Percentiles rank a stretch among this genome's conserved stretches.
Conservation (phyloP, 257 asterid species). For the Linaria vulgaris region DNA sequence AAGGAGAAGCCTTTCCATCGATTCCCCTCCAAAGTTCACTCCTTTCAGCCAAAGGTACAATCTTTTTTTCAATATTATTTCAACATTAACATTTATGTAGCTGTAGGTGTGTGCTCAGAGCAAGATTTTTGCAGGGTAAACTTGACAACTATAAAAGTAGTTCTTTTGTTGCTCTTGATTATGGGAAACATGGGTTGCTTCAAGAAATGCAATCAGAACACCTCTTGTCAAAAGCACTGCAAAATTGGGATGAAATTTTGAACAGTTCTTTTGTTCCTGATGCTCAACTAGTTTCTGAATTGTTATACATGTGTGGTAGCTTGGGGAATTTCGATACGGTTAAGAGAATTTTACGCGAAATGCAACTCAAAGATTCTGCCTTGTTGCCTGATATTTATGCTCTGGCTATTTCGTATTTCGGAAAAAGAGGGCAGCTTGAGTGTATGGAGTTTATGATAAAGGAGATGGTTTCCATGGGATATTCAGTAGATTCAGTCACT, state of each 20-base stretch:
- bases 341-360: slow-evolving; percentile 45
- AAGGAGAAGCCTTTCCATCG: slow-evolving; percentile 22
- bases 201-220: slow-evolving; percentile 18
- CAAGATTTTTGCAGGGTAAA: slow-evolving; percentile 31
- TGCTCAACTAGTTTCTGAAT: slow-evolving; percentile 44
- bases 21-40: slow-evolving; percentile 1
- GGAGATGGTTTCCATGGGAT: slow-evolving; percentile 74
- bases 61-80: neutral
- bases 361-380: slow-evolving; percentile 40
- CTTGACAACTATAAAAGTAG: slow-evolving; percentile 13
- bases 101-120: slow-evolving; percentile 20
- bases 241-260: slow-evolving; percentile 61
- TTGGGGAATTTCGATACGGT: slow-evolving; percentile 45
- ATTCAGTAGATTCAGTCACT: slow-evolving; percentile 53
- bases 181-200: slow-evolving; percentile 22
- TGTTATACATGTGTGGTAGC: slow-evolving; percentile 50
- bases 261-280: slow-evolving; percentile 54
- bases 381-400: slow-evolving; percentile 40
- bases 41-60: slow-evolving; percentile 28
- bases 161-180: slow-evolving; percentile 13
- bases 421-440: slow-evolving; percentile 70
- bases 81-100: neutral
- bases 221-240: slow-evolving; percentile 34
- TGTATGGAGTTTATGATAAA: slow-evolving; percentile 64
- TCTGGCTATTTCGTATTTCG: slow-evolving; percentile 54